Evolutionary conservation across 306 rosid genomes (phyloP).

Genomic region (Cucurbita ficifolia): DNA sequence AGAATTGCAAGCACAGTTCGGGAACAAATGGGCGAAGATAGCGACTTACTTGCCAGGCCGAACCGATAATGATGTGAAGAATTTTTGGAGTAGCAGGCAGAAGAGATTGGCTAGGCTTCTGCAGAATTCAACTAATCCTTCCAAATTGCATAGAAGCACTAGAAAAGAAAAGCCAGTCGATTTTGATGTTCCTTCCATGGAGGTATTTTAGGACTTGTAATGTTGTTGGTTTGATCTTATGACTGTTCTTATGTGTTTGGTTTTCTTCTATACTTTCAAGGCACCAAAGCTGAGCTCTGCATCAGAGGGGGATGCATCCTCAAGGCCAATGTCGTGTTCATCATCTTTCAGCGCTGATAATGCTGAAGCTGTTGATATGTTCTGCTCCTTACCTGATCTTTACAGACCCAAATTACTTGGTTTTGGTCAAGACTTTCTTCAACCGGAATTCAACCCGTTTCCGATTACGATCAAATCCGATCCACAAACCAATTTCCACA

Average conservation of each 20-base stretch:
- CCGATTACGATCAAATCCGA: slow-evolving; percentile 15
- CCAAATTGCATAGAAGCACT: slow-evolving; percentile 32
- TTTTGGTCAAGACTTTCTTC: slow-evolving; percentile 13
- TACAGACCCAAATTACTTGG: slow-evolving; percentile 19
- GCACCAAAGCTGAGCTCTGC: slow-evolving; percentile 36
- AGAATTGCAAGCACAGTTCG: slow-evolving; percentile 68
- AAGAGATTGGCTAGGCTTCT: slow-evolving; percentile 70
- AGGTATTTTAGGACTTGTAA: slow-evolving; percentile 22
- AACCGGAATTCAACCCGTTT: slow-evolving; percentile 18
- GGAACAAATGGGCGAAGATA: slow-evolving; percentile 92
- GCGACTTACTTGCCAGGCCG: slow-evolving; percentile 65
- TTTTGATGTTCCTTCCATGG: slow-evolving; percentile 15
- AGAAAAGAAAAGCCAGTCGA: slow-evolving; percentile 15
- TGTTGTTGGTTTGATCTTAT: not conserved
- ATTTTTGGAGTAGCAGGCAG: slow-evolving; percentile 91
- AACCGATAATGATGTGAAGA: slow-evolving; percentile 89
- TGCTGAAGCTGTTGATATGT: slow-evolving; percentile 30
- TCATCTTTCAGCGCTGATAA: slow-evolving; percentile 14
- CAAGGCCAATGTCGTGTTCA: slow-evolving; percentile 23
- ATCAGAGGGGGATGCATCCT: slow-evolving; percentile 52
- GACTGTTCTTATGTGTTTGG: no score
- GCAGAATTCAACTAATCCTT: slow-evolving; percentile 29
- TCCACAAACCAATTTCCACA: slow-evolving; percentile 15
- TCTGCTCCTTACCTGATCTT: slow-evolving; percentile 35
- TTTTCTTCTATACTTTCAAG: slow-evolving; percentile 15